These are phyloP conservation scores for Warburgia ugandensis DNA, from an alignment of 164 flowering plant genomes.

Conservation along the genomic window DNA sequence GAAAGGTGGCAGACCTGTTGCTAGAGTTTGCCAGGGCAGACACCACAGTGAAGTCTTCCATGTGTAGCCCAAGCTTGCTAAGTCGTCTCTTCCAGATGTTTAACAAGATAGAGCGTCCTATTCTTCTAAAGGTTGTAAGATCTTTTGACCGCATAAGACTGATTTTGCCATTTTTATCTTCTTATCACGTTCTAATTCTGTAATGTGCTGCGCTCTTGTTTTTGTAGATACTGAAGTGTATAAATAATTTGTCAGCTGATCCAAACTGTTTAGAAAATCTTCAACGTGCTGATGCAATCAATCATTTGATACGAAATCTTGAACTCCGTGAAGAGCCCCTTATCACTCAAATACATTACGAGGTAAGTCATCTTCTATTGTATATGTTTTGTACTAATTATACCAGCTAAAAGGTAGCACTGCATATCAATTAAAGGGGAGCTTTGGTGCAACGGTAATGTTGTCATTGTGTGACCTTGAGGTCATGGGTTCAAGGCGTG, in stretches of 20 bases:
- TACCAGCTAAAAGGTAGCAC: no score
- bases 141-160: not conserved
- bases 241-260: slow-evolving; percentile 89
- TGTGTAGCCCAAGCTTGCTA: slow-evolving; percentile 95
- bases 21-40: slow-evolving; percentile 91
- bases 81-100: slow-evolving; percentile 97
- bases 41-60: slow-evolving; percentile 77
- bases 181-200: not conserved
- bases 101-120: slow-evolving; percentile 76
- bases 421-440: no score
- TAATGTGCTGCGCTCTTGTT: slow-evolving; percentile 5
- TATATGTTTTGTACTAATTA: no score
- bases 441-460: no score
- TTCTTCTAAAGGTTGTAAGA: slow-evolving; percentile 71
- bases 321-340: slow-evolving; percentile 91
- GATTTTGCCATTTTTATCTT: not conserved
- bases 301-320: slow-evolving; percentile 93
- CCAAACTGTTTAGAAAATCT: slow-evolving; percentile 95
- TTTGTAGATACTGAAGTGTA: slow-evolving; percentile 72
- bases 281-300: slow-evolving; percentile 96
- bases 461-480: no score
- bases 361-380: slow-evolving; percentile 45
- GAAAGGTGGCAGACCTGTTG: slow-evolving; percentile 90
- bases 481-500: no score
- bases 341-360: slow-evolving; percentile 75